Evolutionary conservation across 2,329 filamentous ascomycete species (phyloP).

Genomic region (Ophiostoma piceae): DNA sequence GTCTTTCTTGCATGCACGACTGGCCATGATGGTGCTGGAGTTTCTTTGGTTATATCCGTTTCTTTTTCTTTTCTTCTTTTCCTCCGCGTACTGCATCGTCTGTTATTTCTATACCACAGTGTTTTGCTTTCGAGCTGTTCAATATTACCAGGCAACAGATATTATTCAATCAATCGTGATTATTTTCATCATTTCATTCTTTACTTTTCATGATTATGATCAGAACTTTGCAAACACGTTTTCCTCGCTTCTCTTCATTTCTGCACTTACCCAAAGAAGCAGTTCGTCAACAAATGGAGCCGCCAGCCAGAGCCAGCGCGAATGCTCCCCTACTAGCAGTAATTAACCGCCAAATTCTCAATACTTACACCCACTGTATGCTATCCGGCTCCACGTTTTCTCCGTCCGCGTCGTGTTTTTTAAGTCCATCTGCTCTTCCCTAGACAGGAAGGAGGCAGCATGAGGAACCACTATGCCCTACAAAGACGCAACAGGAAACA

Average conservation of each 20-base stretch:
- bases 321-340: neutral
- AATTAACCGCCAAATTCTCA: neutral
- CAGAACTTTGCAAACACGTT: neutral
- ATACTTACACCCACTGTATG: neutral
- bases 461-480: neutral
- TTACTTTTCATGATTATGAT: no score
- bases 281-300: slow-evolving; percentile 14
- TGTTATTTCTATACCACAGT: neutral
- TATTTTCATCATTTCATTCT: neutral
- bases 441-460: slow-evolving; percentile 12
- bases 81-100: neutral
- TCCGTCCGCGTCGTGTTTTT: neutral
- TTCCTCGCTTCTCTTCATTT: neutral
- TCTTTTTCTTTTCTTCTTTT: neutral
- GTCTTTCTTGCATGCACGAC: neutral
- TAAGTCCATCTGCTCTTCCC: neutral
- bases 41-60: neutral
- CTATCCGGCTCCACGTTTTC: slow-evolving; percentile 11
- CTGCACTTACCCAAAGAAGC: slow-evolving; percentile 12
- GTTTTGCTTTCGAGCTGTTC: neutral
- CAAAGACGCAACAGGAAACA: neutral
- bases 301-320: neutral
- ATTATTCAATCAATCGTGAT: neutral
- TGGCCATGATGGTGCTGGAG: neutral
- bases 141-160: neutral